Base-by-base conservation (phyloP, 371 early-diverging fungal genomes). In the Catenaria anguillulae region DNA sequence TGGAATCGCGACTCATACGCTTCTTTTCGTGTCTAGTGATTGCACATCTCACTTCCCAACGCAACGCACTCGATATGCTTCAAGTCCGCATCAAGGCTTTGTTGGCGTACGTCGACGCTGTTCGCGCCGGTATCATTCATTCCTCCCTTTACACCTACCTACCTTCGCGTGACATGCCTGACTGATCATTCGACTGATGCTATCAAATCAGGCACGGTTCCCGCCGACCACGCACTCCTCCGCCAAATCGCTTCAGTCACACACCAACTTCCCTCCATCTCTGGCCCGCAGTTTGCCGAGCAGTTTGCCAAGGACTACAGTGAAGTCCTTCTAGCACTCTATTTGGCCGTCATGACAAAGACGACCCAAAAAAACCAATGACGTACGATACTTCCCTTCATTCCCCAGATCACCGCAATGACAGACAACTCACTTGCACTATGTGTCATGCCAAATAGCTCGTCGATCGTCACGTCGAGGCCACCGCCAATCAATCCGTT, bases 41-140 rank as follows among this genome's bases (percentile, higher is more conserved):
- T 43, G 71, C 82, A 1, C 87, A 87, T 60, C 72, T 91, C 59
- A 79, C 81, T 13, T 79, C 82, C 35, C 90, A 89, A 67, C 72
- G 78, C 56, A 89, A 86, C 66, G 89, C 90, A 0, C 84, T 91
- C 68, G 80, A 83, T 52, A 89, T 91, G 92, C 69, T 91, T 23
- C 80, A 85, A 62, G 67, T 81, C 0, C 76, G 90, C 52, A 77
- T 89, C 60, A 71, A 77, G 37, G 71, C 88, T 17, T 67, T 91
- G 33, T 73, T 79, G 29, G 70, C 81, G 62, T 91, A 91, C 66
- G 72, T 91, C 15, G 68, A 77, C 60, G 88, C 85, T 64, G 81
- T 78, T 19, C 33, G n/a, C 24, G n/a, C 24, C 55, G 35, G 56
- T n/a, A 17, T 52, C 56, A n/a, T n/a, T n/a, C n/a, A n/a, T n/a